phyloP scores from a whole-genome alignment of 768 basidiomycete genomes.

The Phanerochaete sordida region DNA sequence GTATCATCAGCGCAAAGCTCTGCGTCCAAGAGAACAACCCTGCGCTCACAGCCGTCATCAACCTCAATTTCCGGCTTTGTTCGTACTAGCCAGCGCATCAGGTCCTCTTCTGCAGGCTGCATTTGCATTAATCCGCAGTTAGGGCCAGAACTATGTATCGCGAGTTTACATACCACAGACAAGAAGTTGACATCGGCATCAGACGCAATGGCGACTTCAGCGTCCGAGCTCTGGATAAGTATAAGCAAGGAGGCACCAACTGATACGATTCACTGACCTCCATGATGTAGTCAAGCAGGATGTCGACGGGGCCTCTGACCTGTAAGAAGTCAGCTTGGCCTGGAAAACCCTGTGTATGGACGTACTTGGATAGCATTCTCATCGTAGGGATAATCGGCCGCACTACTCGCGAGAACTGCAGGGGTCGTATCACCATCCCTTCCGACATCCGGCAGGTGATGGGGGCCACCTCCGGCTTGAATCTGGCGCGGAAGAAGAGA shows the following conservation, averaged over 20 bases:
- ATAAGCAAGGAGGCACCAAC: background rate
- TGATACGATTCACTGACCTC: background rate
- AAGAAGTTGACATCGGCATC: constrained; percentile 6
- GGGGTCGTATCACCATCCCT: background rate
- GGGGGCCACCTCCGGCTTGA: constrained; percentile 11
- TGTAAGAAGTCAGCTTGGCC: background rate
- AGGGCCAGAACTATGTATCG: background rate
- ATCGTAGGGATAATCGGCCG: background rate
- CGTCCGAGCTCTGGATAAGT: constrained; percentile 3
- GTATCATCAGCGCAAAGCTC: background rate
- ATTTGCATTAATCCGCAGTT: background rate
- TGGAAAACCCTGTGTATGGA: background rate
- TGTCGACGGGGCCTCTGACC: constrained; percentile 4
- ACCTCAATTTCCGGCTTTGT: background rate
- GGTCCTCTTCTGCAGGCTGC: background rate
- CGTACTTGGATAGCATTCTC: background rate
- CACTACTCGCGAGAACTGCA: too few relatives aligned
- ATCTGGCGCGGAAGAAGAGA: background rate
- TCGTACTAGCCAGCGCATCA: background rate
- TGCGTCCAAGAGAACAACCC: background rate
- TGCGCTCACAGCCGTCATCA: background rate
- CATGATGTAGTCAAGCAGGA: constrained; percentile 19
- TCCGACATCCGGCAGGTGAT: background rate
- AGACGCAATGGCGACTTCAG: constrained; percentile 14
- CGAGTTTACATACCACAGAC: constrained; percentile 1